A percentile compares a stretch with the other conserved stretches of the same genome.
Conservation (phyloP, 2,329 filamentous ascomycete species). For the Aschersonia sp. region DNA sequence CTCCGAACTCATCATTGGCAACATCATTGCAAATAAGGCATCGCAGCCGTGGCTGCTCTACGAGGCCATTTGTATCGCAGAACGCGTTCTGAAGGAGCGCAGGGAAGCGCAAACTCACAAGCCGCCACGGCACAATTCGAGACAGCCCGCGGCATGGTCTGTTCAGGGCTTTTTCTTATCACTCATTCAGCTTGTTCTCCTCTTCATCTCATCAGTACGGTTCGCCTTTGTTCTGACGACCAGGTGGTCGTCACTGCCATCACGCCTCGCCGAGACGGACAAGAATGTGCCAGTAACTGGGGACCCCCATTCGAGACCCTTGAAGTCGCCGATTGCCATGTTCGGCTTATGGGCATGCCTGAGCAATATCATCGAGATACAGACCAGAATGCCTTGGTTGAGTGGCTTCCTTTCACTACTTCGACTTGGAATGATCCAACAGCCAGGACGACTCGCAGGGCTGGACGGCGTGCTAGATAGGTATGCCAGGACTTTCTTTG, state of each 20-base stretch:
- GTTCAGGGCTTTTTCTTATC: slow-evolving; percentile 38
- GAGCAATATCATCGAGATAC: slow-evolving; percentile 58
- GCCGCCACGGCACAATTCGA: not conserved
- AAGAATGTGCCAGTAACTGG: not conserved
- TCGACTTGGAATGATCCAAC: slow-evolving; percentile 58
- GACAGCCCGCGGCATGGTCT: slow-evolving; percentile 18
- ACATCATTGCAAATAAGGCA: slow-evolving; percentile 62
- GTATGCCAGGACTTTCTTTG: slow-evolving; percentile 40
- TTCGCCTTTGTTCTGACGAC: slow-evolving; percentile 49
- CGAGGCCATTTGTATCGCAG: slow-evolving; percentile 65
- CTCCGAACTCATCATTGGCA: slow-evolving; percentile 79
- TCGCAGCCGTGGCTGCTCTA: slow-evolving; percentile 84
- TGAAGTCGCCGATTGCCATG: slow-evolving; percentile 52
- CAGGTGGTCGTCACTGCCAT: slow-evolving; percentile 52
- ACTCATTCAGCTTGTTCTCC: slow-evolving; percentile 37
- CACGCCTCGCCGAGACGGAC: slow-evolving; percentile 21
- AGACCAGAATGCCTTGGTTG: slow-evolving; percentile 83
- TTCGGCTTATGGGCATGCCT: slow-evolving; percentile 68
- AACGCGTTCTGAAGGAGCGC: slow-evolving; percentile 22
- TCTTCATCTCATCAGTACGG: slow-evolving; percentile 48
- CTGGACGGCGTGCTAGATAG: slow-evolving; percentile 74
- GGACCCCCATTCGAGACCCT: not conserved
- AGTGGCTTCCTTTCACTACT: slow-evolving; percentile 59
- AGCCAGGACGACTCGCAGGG: slow-evolving; percentile 61
- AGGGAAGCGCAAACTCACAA: slow-evolving; percentile 6